Conservation (phyloP, 2,329 filamentous ascomycete genomes). For the Diaporthe sp. region DNA sequence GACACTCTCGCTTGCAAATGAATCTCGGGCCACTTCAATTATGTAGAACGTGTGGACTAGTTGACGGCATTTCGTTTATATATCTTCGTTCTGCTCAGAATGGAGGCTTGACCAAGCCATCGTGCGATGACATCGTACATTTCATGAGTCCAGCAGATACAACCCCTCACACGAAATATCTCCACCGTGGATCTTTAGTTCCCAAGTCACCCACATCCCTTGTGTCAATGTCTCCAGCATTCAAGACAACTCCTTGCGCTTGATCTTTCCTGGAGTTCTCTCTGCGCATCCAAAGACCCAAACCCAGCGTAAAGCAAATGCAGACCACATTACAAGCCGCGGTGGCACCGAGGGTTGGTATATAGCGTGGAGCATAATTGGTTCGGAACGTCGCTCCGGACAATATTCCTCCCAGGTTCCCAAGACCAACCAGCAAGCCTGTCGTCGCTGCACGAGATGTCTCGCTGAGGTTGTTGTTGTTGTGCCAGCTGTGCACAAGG, state of each 20-base stretch:
- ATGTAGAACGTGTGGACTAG: fast-evolving
- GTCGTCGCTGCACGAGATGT: slow-evolving; percentile 62
- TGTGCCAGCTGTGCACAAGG: slow-evolving; percentile 64
- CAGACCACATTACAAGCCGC: slow-evolving; percentile 54
- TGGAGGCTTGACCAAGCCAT: no score
- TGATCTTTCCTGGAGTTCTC: slow-evolving; percentile 56
- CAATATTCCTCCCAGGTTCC: slow-evolving; percentile 62
- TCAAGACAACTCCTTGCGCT: slow-evolving; percentile 50
- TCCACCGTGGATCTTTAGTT: slow-evolving; percentile 52
- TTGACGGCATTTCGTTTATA: neutral
- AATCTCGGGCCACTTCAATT: neutral
- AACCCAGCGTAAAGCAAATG: slow-evolving; percentile 52
- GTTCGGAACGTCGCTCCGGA: slow-evolving; percentile 58
- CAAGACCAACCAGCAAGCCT: slow-evolving; percentile 60
- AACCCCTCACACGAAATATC: slow-evolving; percentile 45
- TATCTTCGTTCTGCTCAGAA: fast-evolving
- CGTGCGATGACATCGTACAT: neutral
- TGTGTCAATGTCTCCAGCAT: slow-evolving; percentile 54
- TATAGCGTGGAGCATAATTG: slow-evolving; percentile 61
- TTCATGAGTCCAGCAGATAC: no score
- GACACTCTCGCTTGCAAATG: neutral
- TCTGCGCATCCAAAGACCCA: slow-evolving; percentile 59
- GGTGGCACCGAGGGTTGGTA: slow-evolving; percentile 60
- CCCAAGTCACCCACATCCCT: slow-evolving; percentile 51
- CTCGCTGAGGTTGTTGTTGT: slow-evolving; percentile 66